Base-by-base conservation (phyloP, 495 filamentous ascomycete genomes). In the Hyphodiscus hymeniophilus region DNA sequence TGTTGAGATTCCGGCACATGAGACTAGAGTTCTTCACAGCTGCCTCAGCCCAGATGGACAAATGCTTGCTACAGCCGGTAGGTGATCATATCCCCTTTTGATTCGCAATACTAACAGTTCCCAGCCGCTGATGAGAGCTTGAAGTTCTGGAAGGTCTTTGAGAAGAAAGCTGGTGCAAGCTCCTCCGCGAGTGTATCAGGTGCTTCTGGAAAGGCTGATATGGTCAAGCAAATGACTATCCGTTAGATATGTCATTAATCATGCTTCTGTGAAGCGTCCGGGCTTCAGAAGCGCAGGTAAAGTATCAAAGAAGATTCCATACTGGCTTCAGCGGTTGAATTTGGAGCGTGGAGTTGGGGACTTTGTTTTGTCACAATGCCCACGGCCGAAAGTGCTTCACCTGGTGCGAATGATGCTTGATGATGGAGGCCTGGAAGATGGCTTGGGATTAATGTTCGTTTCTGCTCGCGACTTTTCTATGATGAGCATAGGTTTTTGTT, bases 71-170 rank as follows among this genome's bases (percentile, higher is more conserved):
- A 97, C 92, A 20, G 89, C 92, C 40, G 83, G 58, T 60, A 55
- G 52, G 54, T 57, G 15, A 3, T 13, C 23, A 11, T 22, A 22
- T 7, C n/a, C 6, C 7, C 26, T 22, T 11, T 2, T 18, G n/a
- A n/a, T n/a, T 11, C 10, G 33, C 22, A 10, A 46, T 12, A 40
- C 68, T 87, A 48, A 56, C 22, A 28, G 13, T 12, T 42, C 48
- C 2, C 41, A 60, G 58, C 89, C 47, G 89, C 89, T 15, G 92
- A 99, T 60, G 92, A 99, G 76, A 89, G 81, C 61, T 74, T 99
- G 63, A 99, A 99, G 67, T 99, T 99, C 77, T 99, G 92, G 92
- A 98, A 97, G 81, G 69, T 97, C 54, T 98, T 98, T 57, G 92
- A 98, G 76, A 95, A 94, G 79, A 95, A 95, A 75, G 67, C 89